Evolutionary conservation across 164 flowering plant genomes (phyloP), one percentile per base, ranked within the genome.

Genomic region (Magnolia sinica): DNA sequence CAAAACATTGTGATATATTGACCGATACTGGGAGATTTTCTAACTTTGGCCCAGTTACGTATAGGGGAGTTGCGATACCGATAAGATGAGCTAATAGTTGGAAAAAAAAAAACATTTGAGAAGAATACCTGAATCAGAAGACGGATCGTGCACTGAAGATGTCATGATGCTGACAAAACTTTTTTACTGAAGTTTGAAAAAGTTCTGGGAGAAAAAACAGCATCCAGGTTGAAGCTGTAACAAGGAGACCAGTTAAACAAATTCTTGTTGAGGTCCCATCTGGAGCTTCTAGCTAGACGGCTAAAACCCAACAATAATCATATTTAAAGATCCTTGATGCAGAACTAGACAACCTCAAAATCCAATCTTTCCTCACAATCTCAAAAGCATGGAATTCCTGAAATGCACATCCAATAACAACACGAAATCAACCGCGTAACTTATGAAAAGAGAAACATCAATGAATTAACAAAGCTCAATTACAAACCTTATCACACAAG

Each of bases 141-240:
- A 64, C 23, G 23, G 68, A 64, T 64, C 68, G 23, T 64, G 29
- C 13, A 64, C 23, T 64, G 68, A 64, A 64, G 68, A 64, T 64
- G 24, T 65, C 68, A 23, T 65, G 24, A 22, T 9, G 68, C 37
- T 29, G 13, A 7, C 13, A 8, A 24, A 65, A 65, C 27, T 65
- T 65, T 65, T 14, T 24, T 65, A 27, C 4, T 23, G 11, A 20
- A 22, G 11, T 65, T 65, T 1, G 13, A 65, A 65, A 9, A 20
- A 3, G 16, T 29, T 10, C 68, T 24, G 8, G 31, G 10, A 65
- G 37, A 65, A 65, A 65, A 20, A 65, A 37, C 29, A 65, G 29
- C 22, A 65, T 65, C 68, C 31, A 65, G 31, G 9, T 20, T 29
- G 10, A 65, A 11, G 37, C 22, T 65, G 20, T 37, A 0, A 37